Evolutionary conservation across 805 yeast genomes (phyloP).

Genomic region (Metschnikowia hibisci): DNA sequence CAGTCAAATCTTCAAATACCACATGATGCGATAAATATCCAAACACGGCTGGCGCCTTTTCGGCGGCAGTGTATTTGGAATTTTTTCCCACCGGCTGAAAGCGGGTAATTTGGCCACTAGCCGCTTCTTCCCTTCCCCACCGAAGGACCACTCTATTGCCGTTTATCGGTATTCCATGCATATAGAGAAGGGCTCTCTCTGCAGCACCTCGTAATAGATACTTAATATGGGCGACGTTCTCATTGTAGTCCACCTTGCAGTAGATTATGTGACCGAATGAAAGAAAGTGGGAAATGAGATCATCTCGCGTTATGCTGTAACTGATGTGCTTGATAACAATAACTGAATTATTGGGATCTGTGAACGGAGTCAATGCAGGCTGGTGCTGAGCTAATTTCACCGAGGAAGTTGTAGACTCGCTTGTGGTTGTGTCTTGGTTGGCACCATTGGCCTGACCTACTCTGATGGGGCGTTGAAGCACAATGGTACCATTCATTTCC

Average conservation of each 20-base stretch:
- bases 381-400: slow-evolving; percentile 40
- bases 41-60: slow-evolving; percentile 20
- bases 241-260: slow-evolving; percentile 21
- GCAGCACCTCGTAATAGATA: slow-evolving; percentile 33
- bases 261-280: slow-evolving; percentile 54
- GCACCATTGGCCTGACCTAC: slow-evolving; percentile 49
- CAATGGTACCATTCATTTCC: slow-evolving; percentile 76
- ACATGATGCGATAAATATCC: slow-evolving; percentile 16
- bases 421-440: slow-evolving; percentile 4
- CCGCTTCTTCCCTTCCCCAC: slow-evolving; percentile 29
- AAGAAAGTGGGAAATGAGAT: slow-evolving; percentile 55
- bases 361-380: slow-evolving; percentile 57
- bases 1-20: slow-evolving; percentile 19
- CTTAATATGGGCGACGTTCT: slow-evolving; percentile 23
- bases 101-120: slow-evolving; percentile 4
- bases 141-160: slow-evolving; percentile 26
- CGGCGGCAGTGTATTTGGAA: slow-evolving; percentile 14
- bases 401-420: slow-evolving; percentile 6
- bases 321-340: slow-evolving; percentile 67
- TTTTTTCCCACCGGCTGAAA: slow-evolving; percentile 9
- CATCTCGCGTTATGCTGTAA: slow-evolving; percentile 54
- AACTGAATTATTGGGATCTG: slow-evolving; percentile 81
- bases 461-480: slow-evolving; percentile 73
- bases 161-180: slow-evolving; percentile 29
- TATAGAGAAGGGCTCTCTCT: slow-evolving; percentile 32